Evolutionary conservation across 1,284 basidiomycete species (phyloP), one percentile per base, ranked within the genome.

Genomic region (Meira nashicola): DNA sequence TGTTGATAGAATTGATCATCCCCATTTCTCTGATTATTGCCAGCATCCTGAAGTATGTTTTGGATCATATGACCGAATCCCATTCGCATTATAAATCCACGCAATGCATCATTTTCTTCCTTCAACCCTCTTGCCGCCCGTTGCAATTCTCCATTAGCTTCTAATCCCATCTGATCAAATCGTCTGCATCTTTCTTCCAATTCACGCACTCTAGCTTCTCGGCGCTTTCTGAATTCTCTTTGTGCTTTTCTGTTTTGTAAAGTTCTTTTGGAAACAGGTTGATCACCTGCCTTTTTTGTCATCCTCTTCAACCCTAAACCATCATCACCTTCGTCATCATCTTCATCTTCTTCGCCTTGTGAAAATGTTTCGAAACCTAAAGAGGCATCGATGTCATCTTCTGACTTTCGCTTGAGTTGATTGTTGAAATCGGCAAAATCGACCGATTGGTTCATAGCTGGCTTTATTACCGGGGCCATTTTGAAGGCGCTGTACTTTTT

Each of bases 91-190:
- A 74, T 50, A 39, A 73, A 66, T 48, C 60, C 63, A 52, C 67
- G 65, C 48, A 74, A 59, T 19, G 70, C 70, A 44, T 74, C 72
- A 63, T 74, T 74, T 60, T 74, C 72, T 17, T 74, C 70, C 54
- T 73, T 74, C 55, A 73, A 66, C 8, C 63, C 57, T 40, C 60
- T 58, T 25, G 72, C 70, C 0, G 71, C 62, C 40, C 61, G 66
- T 57, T 74, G 72, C 19, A 74, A 64, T 56, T 72, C 70, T 12
- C 61, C 43, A 58, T 74, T 74, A 64, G 72, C 70, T 57, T 74
- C 72, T 37, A 74, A 57, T 44, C 72, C 70, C 66, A 73, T 71
- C 62, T 74, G 66, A 40, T 74, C 70, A 57, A 69, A 74, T 17
- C 72, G 64, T 33, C 72, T 60, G 57, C 68, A 70, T 60, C 70